These are phyloP conservation scores for Stramenopiles sp. DNA, from an alignment of 352 stramenopile species.

Conservation along the genomic window DNA sequence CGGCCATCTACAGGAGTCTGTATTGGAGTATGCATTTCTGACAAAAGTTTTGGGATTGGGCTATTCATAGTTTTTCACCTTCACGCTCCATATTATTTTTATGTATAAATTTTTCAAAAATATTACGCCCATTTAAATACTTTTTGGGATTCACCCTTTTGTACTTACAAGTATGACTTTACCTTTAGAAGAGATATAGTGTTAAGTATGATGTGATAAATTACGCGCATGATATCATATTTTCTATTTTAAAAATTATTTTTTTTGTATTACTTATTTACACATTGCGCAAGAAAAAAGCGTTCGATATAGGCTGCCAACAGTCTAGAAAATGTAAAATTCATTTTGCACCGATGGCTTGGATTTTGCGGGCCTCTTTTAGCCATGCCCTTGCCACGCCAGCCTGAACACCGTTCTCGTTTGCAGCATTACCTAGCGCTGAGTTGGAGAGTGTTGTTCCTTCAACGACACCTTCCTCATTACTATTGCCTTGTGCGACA, in stretches of 20 bases:
- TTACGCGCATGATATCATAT: background rate
- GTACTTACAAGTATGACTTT: too few relatives aligned
- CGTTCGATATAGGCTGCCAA: too few relatives aligned
- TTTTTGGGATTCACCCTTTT: too few relatives aligned
- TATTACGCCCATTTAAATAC: too few relatives aligned
- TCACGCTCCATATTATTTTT: too few relatives aligned
- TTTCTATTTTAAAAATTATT: background rate
- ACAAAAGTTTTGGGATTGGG: constrained; percentile 38
- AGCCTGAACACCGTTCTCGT: background rate
- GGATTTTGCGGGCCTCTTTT: background rate
- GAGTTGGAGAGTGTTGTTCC: background rate
- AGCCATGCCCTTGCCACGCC: background rate
- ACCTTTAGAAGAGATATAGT: too few relatives aligned
- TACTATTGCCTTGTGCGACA: background rate
- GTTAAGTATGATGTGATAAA: too few relatives aligned
- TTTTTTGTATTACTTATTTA: background rate
- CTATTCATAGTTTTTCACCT: background rate
- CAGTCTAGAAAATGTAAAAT: too few relatives aligned
- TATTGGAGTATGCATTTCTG: constrained; percentile 56
- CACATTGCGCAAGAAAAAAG: background rate
- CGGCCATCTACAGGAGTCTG: constrained; percentile 47
- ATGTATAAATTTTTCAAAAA: too few relatives aligned
- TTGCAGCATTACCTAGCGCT: too few relatives aligned
- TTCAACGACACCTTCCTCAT: background rate
- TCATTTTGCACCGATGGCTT: background rate